Percentiles rank a stretch among this genome's conserved stretches.
Evolutionary conservation across 2,329 filamentous ascomycete species (phyloP).

Genomic region (Akanthomyces dipterigenus): DNA sequence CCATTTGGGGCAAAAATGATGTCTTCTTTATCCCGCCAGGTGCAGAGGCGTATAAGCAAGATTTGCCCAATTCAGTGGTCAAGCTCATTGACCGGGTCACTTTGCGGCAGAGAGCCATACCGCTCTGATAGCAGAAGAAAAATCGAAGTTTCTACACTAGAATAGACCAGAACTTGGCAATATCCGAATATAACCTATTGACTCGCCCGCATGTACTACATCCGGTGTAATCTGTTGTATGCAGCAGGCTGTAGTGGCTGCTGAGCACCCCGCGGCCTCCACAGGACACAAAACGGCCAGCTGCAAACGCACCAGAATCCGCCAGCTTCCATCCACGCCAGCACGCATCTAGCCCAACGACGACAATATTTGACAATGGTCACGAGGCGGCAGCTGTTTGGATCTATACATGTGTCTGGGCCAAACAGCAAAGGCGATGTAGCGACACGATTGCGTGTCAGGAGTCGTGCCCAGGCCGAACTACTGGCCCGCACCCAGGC

Average conservation of each 20-base stretch:
- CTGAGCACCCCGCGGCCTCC: not conserved
- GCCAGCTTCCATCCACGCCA: not conserved
- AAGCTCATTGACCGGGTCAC: too few relatives aligned
- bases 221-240: too few relatives aligned
- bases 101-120: too few relatives aligned
- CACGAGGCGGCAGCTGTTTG: not conserved
- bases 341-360: not conserved
- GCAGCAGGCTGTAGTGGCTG: not conserved
- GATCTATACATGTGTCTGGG: not conserved
- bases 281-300: not conserved
- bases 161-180: too few relatives aligned
- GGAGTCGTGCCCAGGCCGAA: constrained; percentile 4
- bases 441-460: not conserved
- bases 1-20: too few relatives aligned
- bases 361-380: not conserved
- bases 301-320: not conserved
- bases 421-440: not conserved
- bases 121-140: too few relatives aligned
- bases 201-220: too few relatives aligned
- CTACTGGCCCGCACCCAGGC: not conserved
- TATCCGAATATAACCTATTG: constrained; percentile 23
- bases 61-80: too few relatives aligned
- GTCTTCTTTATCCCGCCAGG: too few relatives aligned
- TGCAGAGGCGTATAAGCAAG: too few relatives aligned
- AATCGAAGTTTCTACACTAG: too few relatives aligned